Evolutionary conservation across 768 basidiomycete genomes (phyloP), one percentile per base, ranked within the genome.

Genomic region (Lepiota venenata): DNA sequence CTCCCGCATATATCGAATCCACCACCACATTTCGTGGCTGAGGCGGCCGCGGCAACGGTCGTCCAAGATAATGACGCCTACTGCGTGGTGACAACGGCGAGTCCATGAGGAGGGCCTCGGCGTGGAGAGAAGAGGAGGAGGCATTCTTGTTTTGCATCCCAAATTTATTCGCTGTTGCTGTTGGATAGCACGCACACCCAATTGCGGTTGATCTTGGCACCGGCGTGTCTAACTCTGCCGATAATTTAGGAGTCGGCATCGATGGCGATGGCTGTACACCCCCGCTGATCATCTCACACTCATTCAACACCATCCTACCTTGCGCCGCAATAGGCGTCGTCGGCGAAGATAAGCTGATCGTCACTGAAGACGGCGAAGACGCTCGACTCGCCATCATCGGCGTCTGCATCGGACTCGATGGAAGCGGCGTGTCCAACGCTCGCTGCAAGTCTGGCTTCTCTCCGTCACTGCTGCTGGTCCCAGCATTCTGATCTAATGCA

Each of bases 21-120:
- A 43, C 55, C 11, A 42, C 58, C 53, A 47, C 50, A 60, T 40
- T 64, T 64, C 53, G 70, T 71, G 7, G 66, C 66, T 15, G 74
- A 73, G 76, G 76, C 14, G 69, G 69, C 18, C 68, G 74, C 5
- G 83, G 83, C n/a, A 85, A 71, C 35, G 83, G 83, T 36, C 83
- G 65, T 3, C 83, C 80, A 21, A 73, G 71, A 60, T 83, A 84
- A 62, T 82, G 82, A 51, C 71, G 76, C 10, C 71, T 66, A 22
- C 53, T 32, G 16, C 3, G 20, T 16, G 22, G 53, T 4, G 53
- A 38, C 8, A 61, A 47, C 20, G 58, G 64, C 2, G 63, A 66
- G 12, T 61, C 63, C 58, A 61, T 60, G 2, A 69, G 62, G 2
- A 69, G 62, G n/a, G 67, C 65, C 10, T 45, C 50, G 14, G 49